Evolutionary conservation across 768 basidiomycete species (phyloP).

Genomic region (Phylloporus sp.): DNA sequence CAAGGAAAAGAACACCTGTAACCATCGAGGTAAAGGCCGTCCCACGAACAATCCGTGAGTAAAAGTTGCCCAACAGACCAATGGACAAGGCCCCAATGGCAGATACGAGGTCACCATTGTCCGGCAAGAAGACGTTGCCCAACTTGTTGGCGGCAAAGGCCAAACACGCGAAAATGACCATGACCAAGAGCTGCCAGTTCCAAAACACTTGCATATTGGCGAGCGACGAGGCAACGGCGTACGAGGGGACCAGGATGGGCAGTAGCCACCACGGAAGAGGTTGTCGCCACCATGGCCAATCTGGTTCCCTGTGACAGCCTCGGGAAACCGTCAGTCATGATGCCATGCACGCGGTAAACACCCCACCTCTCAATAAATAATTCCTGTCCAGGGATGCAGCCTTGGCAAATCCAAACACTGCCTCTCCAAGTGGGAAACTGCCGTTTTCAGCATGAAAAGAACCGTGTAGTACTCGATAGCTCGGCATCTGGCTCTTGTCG

Average conservation of each 20-base stretch:
- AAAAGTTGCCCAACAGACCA: conserved; percentile 77
- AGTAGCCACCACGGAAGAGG: conserved; percentile 81
- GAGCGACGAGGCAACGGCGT: conserved; percentile 70
- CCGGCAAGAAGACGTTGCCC: conserved; percentile 57
- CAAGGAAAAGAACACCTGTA: conserved; percentile 88
- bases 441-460: conserved; percentile 49
- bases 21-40: conserved; percentile 91
- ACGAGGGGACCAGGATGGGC: conserved; percentile 71
- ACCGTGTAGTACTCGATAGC: conserved; percentile 51
- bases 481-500: conserved; percentile 30
- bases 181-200: conserved; percentile 69
- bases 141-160: conserved; percentile 69
- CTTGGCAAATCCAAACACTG: conserved; percentile 45
- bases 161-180: conserved; percentile 79
- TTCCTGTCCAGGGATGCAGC: conserved; percentile 30
- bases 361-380: conserved; percentile 29
- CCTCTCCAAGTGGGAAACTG: conserved; percentile 38
- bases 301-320: conserved; percentile 74
- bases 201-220: conserved; percentile 71
- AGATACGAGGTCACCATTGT: conserved; percentile 69
- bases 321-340: conserved; percentile 28
- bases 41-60: conserved; percentile 69
- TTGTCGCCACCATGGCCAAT: conserved; percentile 75
- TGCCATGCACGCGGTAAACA: conserved; percentile 4
- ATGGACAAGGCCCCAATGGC: conserved; percentile 76